A percentile compares a stretch with the other conserved stretches of the same genome.
phyloP scores from a whole-genome alignment of 1,284 basidiomycete genomes.

The Puccinia polysora region DNA sequence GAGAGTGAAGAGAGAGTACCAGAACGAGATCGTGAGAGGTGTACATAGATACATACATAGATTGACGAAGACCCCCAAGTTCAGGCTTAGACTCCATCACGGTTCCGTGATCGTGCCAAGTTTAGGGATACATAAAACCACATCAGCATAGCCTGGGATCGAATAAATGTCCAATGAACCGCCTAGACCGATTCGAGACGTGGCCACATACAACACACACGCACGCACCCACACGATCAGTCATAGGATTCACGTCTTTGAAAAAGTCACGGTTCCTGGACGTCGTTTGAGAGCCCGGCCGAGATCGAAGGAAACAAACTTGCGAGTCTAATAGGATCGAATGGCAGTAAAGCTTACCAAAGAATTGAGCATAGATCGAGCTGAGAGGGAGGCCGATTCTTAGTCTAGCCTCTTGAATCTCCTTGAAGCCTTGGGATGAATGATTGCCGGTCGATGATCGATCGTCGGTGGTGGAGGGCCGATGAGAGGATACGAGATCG shows the following conservation, averaged over 20 bases:
- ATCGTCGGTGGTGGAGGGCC: conserved; percentile 46
- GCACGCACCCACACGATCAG: conserved; percentile 2
- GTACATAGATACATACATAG: too few species aligned
- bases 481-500: conserved; percentile 12
- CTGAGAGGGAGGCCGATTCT: conserved; percentile 79
- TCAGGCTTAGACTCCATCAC: too few species aligned
- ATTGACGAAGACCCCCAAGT: too few species aligned
- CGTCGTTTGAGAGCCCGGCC: conserved; percentile 8
- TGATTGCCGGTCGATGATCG: conserved; percentile 49
- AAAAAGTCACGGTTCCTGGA: neutral
- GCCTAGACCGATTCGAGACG: conserved; percentile 57
- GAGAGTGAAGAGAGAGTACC: too few species aligned
- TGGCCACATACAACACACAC: too few species aligned
- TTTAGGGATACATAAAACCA: conserved; percentile 35
- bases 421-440: conserved; percentile 47
- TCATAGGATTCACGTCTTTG: neutral
- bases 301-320: neutral
- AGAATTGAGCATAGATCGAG: conserved; percentile 69
- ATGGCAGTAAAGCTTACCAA: conserved; percentile 55
- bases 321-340: neutral
- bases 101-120: conserved; percentile 36
- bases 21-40: too few species aligned
- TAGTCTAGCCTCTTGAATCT: conserved; percentile 58
- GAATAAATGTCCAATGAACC: conserved; percentile 75
- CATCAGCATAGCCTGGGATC: conserved; percentile 66